Evolutionary conservation across 805 yeast species (phyloP), one percentile per base, ranked within the genome.

Genomic region (Candida nemodendra): DNA sequence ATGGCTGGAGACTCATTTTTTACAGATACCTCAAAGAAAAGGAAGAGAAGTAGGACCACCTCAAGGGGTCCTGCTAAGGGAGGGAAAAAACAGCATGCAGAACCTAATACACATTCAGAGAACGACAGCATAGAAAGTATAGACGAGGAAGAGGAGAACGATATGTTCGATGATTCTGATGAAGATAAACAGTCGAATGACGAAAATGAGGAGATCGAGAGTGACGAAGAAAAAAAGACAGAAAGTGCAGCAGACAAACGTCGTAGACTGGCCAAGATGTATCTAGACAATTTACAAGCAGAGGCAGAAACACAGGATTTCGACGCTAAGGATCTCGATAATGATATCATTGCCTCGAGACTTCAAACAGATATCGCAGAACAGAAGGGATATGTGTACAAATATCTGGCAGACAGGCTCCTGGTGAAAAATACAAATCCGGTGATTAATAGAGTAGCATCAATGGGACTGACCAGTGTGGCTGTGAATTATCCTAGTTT

Each of bases 231-330:
- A 50, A 78, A 79, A 47, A 78, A 68, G 12, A 72, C 71, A 13
- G 98, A 91, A 62, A 77, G 78, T 32, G 95, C 90, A 7, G 95
- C 96, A 0, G 99, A 93, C 56, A 89, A 87, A 63, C 78, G 99
- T 63, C 78, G 99, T 64, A 72, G 98, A 56, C 71, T 93, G 42
- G 98, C 98, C 13, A 89, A 89, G 62, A 93, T 90, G 62, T 93
- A 93, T 61, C 68, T 93, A 45, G 89, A 83, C 31, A 84, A 84
- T 54, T 65, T 93, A 54, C 79, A 84, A 57, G 64, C 68, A 3
- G 87, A 83, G 44, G 73, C 71, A 14, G 54, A 53, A 12, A 54
- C 60, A 8, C 75, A 68, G 38, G 79, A 74, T 34, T 90, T 87
- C 53, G 95, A 89, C 66, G 98, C 99, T 8, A 78, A 80, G 49